Evolutionary conservation across 768 basidiomycete genomes (phyloP).

Genomic region (Pleurotus salmoneostramineus): DNA sequence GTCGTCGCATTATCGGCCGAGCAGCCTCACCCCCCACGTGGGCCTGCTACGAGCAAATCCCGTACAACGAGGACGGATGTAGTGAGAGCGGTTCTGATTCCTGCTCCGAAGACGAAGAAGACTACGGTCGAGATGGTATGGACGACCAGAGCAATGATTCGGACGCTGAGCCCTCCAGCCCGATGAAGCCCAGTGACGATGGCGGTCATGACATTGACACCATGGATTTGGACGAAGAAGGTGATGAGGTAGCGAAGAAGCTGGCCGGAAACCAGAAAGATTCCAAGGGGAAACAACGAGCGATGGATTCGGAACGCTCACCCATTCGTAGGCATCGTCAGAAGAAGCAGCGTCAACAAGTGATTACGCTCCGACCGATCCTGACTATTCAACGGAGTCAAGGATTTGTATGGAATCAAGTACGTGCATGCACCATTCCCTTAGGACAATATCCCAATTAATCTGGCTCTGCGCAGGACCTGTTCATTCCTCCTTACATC

Average conservation of each 20-base stretch:
- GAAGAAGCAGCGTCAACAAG: conserved; percentile 52
- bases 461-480: conserved; percentile 31
- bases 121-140: conserved; percentile 36
- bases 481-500: conserved; percentile 86
- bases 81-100: conserved; percentile 58
- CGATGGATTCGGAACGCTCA: conserved; percentile 57
- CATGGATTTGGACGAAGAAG: conserved; percentile 55
- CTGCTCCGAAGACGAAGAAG: conserved; percentile 74
- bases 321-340: conserved; percentile 43
- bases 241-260: conserved; percentile 33
- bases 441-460: neutral
- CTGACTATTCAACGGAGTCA: conserved; percentile 84
- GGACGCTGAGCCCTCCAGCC: conserved; percentile 13
- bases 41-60: conserved; percentile 91
- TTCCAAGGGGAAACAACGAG: conserved; percentile 78
- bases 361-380: conserved; percentile 72
- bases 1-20: conserved; percentile 71
- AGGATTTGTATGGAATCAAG: conserved; percentile 92
- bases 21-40: conserved; percentile 83
- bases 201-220: conserved; percentile 33
- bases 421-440: conserved; percentile 25
- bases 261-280: conserved; percentile 47
- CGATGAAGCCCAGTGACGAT: conserved; percentile 11
- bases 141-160: conserved; percentile 22
- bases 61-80: conserved; percentile 57